Conservation (phyloP, 371 early-diverging fungal genomes). For the Apophysomyces trapeziformis region DNA sequence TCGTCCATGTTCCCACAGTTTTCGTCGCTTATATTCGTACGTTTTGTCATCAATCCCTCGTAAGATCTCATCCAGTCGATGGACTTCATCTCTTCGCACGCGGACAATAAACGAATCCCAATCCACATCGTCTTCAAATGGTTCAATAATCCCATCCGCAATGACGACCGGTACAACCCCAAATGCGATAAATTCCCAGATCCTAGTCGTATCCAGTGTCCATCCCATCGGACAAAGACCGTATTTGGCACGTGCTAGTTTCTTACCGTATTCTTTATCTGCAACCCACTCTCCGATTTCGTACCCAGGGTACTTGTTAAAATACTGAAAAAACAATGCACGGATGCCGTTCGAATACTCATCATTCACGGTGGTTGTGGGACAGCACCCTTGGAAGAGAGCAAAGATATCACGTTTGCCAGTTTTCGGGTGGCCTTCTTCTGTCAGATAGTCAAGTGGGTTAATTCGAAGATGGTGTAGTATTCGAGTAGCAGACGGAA, state of each 20-base stretch:
- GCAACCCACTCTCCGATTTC: conserved; percentile 44
- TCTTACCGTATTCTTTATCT: conserved; percentile 44
- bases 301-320: conserved; percentile 49
- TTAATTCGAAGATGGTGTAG: conserved; percentile 42
- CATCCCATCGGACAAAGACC: conserved; percentile 62
- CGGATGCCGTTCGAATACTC: conserved; percentile 61
- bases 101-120: conserved; percentile 59
- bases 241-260: conserved; percentile 51
- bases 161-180: conserved; percentile 63
- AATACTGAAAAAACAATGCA: conserved; percentile 46
- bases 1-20: conserved; percentile 56
- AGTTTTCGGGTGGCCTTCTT: conserved; percentile 41
- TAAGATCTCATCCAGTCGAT: conserved; percentile 55
- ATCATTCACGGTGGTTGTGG: conserved; percentile 38
- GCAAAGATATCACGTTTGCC: conserved; percentile 49
- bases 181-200: conserved; percentile 65
- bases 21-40: conserved; percentile 48
- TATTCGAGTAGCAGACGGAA: conserved; percentile 56
- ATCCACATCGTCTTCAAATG: conserved; percentile 61
- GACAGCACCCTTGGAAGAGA: conserved; percentile 56
- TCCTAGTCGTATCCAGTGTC: conserved; percentile 58
- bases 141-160: conserved; percentile 62
- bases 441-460: conserved; percentile 35
- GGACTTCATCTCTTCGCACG: conserved; percentile 53
- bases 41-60: conserved; percentile 48